Percentiles rank a stretch among this genome's conserved stretches.
These are phyloP conservation scores for Clitoria ternatea DNA, from an alignment of 306 rosid genomes.

Conservation along the genomic window DNA sequence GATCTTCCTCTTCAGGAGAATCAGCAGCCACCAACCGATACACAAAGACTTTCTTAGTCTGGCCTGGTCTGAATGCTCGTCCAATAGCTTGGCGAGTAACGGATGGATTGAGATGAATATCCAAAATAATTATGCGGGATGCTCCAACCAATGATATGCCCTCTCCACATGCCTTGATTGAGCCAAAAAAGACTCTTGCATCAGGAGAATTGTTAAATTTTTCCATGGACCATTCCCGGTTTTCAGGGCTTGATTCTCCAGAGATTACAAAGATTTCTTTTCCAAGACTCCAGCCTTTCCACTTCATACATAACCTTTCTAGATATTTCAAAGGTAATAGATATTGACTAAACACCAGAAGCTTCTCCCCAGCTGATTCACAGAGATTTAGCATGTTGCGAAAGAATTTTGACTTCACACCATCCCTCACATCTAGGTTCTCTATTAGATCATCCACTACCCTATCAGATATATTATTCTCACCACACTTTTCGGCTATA, in stretches of 20 bases:
- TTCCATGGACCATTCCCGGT: slow-evolving; percentile 77
- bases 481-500: slow-evolving; percentile 48
- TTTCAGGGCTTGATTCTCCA: slow-evolving; percentile 71
- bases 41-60: slow-evolving; percentile 61
- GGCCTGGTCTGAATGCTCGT: slow-evolving; percentile 95
- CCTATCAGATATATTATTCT: slow-evolving; percentile 38
- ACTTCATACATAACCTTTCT: slow-evolving; percentile 60
- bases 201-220: slow-evolving; percentile 67
- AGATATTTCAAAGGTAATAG: slow-evolving; percentile 75
- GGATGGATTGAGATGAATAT: slow-evolving; percentile 87
- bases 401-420: slow-evolving; percentile 82
- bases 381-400: slow-evolving; percentile 58
- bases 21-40: slow-evolving; percentile 77
- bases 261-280: slow-evolving; percentile 80
- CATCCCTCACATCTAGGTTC: slow-evolving; percentile 53
- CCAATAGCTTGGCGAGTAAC: slow-evolving; percentile 97
- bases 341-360: slow-evolving; percentile 91
- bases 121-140: slow-evolving; percentile 73
- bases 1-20: slow-evolving; percentile 61
- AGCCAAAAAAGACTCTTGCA: slow-evolving; percentile 88
- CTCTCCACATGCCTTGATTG: slow-evolving; percentile 98
- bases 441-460: slow-evolving; percentile 57
- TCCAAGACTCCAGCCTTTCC: slow-evolving; percentile 69
- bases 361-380: slow-evolving; percentile 69
- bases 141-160: slow-evolving; percentile 97